Conservation (phyloP, 1,284 basidiomycete species). For the Hymenochaete sp. region DNA sequence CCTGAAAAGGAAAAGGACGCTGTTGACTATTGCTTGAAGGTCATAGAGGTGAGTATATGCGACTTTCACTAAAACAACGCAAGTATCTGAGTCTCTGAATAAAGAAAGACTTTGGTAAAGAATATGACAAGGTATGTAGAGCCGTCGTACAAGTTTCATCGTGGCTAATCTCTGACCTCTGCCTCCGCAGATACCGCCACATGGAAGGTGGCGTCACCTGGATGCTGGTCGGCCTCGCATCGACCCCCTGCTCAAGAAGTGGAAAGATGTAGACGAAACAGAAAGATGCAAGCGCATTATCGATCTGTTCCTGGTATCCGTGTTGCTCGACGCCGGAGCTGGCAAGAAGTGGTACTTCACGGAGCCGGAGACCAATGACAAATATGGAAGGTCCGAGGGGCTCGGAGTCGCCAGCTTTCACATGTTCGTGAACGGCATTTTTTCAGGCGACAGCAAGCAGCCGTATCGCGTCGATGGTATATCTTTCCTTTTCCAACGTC, state of each 20-base stretch:
- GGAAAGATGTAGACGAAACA: conserved; percentile 43
- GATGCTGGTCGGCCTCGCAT: conserved; percentile 61
- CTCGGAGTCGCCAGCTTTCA: conserved; percentile 86
- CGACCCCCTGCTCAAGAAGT: conserved; percentile 46
- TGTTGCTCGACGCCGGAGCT: conserved; percentile 89
- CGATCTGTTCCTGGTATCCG: conserved; percentile 89
- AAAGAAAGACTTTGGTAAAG: conserved; percentile 54
- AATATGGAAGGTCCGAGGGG: conserved; percentile 77
- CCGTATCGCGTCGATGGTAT: conserved; percentile 74
- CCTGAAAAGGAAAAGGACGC: conserved; percentile 64
- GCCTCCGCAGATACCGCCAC: conserved; percentile 70
- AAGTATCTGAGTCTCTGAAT: conserved; percentile 71
- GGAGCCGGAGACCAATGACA: conserved; percentile 50
- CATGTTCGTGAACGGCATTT: conserved; percentile 82
- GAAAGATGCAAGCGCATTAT: conserved; percentile 70
- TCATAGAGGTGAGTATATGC: conserved; percentile 57
- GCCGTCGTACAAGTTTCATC: too few relatives aligned
- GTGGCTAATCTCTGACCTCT: conserved; percentile 1
- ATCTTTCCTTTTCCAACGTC: conserved; percentile 6
- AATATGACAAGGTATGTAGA: too few relatives aligned
- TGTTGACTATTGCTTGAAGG: conserved; percentile 71
- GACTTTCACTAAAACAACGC: background rate
- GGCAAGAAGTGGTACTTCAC: conserved; percentile 77
- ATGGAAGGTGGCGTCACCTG: conserved; percentile 88
- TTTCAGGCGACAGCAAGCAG: conserved; percentile 58